Base-by-base conservation (phyloP, 805 yeast species). In the Kodamaea jinghongensis region DNA sequence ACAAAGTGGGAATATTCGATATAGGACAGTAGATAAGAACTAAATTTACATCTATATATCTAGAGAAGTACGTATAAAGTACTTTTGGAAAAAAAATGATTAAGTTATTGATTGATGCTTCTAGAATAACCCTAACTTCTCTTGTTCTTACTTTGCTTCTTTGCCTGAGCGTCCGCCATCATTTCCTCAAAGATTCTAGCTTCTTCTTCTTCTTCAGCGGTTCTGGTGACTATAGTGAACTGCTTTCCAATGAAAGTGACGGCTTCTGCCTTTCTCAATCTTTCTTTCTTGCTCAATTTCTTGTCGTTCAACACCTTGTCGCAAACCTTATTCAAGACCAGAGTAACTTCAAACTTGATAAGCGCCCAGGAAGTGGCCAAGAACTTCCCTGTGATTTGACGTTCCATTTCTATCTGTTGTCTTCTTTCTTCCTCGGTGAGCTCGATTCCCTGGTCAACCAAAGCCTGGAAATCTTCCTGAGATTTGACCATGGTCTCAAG, bases 351-450 rank as follows among this genome's bases (percentile, higher is more conserved):
- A 62, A 80, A 83, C 50, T 85, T 81, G 14, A 96, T 87, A 28
- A 95, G 86, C 15, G 86, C 86, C 99, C 99, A 93, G 13, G 96
- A 95, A 1, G 96, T 89, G 6, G 93, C 91, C 36, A 93, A 72
- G 15, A 93, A 77, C 60, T 91, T 93, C 16, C 99, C 98, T 39
- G 88, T 81, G 46, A 91, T 75, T 41, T 78, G 67, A 36, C 88
- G 76, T 55, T 91, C 96, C 65, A 85, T 77, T 56, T 88, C 93
- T 1, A 81, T 88, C 39, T 61, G 64, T 41, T 58, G 50, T 31
- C 73, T 38, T 39, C 45, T 46, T 34, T 65, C 59, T 20, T 71
- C 75, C 8, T 54, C 62, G 4, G 67, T 51, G 7, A 57, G 50
- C 37, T 57, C 61, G 6, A 35, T 55, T 3, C 67, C 70, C 5